Base-by-base conservation (phyloP, 306 rosid genomes). In the Mucuna pruriens region DNA sequence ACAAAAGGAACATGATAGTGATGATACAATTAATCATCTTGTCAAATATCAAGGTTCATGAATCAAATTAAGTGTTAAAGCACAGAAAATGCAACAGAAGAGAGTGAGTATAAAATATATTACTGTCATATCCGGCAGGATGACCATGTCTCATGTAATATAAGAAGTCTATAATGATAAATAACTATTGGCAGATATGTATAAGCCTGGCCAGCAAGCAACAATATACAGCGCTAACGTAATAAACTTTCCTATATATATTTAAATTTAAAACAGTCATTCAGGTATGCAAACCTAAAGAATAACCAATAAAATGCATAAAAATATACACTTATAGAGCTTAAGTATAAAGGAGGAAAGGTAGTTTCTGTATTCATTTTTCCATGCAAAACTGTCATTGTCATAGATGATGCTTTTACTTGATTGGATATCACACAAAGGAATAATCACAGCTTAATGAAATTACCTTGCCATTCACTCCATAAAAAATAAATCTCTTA, bases 341-440 rank as follows among this genome's bases (percentile, higher is more conserved):
- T 62, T 34, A 34, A 34, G 25, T 63, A 63, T 33, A 7, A 63
- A 6, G 25, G 23, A 16, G 45, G 70, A 1, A 33, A 36, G 40
- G 23, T 19, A 33, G 69, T 33, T 63, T 63, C 45, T 15, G 22
- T 31, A 62, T 29, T 62, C 42, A 62, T 62, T 62, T 61, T 61
- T 62, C 4, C 66, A 60, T 60, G 66, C 66, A 60, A 60, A 60
- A 26, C n/a, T n/a, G n/a, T n/a, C n/a, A 64, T 2, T 16, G 44
- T 11, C 12, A 22, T 23, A 20, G 51, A 13, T 77, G 64, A 46
- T 17, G 58, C 22, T 54, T 31, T 15, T 40, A 54, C 22, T 44
- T 80, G 40, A 58, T 19, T 33, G 16, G 20, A 5, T 71, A 80
- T 58, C 83, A 70, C 57, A 23, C 7, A 52, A 52, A 20, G 20